Conservation (phyloP, 2,329 filamentous ascomycete genomes). For the Ceratocystiopsis minuta region DNA sequence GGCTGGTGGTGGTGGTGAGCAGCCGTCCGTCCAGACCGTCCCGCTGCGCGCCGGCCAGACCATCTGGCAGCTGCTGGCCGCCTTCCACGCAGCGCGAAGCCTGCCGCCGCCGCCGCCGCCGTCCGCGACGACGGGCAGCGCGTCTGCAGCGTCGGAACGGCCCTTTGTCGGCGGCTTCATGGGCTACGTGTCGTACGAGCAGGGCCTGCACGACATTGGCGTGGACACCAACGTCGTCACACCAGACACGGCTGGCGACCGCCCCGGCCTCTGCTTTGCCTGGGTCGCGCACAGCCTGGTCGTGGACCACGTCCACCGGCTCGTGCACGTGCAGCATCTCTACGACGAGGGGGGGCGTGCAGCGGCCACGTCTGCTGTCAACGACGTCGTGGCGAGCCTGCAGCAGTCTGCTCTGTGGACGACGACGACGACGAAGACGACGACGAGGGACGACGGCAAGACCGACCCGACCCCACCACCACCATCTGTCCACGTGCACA, state of each 20-base stretch:
- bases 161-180: conserved; percentile 73
- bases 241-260: conserved; percentile 10
- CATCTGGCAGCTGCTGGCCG: conserved; percentile 33
- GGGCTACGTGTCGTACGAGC: conserved; percentile 72
- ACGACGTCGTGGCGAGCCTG: background rate
- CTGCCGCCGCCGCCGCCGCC: background rate
- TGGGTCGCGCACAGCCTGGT: conserved; percentile 66
- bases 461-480: background rate
- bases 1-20: background rate
- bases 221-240: conserved; percentile 20
- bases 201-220: conserved; percentile 46
- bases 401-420: background rate
- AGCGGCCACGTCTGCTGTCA: background rate
- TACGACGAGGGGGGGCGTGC: conserved; percentile 15
- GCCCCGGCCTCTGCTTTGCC: conserved; percentile 56
- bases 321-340: conserved; percentile 50
- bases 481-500: conserved; percentile 14
- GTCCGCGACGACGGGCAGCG: too few relatives aligned
- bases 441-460: background rate
- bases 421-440: background rate
- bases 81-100: conserved; percentile 19
- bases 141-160: too few relatives aligned
- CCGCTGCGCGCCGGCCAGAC: conserved; percentile 12
- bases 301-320: conserved; percentile 48
- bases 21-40: conserved; percentile 5